These are phyloP conservation scores for Starmerella khaoyaiensis DNA, from an alignment of 805 yeast species.

Conservation along the genomic window DNA sequence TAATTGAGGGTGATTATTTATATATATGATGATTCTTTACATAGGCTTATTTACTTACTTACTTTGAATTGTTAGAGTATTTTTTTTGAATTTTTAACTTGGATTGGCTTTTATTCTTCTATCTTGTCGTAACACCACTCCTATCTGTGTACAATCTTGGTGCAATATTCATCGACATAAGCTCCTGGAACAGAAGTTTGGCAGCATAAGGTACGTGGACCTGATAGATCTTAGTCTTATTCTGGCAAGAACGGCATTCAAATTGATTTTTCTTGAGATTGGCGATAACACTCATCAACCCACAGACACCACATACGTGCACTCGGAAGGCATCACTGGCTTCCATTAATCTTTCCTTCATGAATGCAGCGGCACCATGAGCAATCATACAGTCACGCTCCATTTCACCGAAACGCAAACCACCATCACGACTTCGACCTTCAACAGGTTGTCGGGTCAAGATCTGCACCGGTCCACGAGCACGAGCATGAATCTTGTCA, in stretches of 20 bases:
- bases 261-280: constrained; percentile 94
- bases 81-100: not conserved
- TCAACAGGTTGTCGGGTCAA: constrained; percentile 97
- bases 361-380: constrained; percentile 97
- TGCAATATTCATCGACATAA: constrained; percentile 98
- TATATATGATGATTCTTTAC: no score
- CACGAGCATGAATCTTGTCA: constrained; percentile 97
- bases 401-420: constrained; percentile 98
- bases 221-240: constrained; percentile 95
- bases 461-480: constrained; percentile 97
- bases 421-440: constrained; percentile 99
- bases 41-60: no score
- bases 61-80: no score
- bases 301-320: constrained; percentile 96
- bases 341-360: constrained; percentile 96
- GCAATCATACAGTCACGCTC: constrained; percentile 99
- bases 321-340: constrained; percentile 98
- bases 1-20: no score
- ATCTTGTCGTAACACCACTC: constrained; percentile 39
- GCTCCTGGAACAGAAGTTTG: constrained; percentile 91
- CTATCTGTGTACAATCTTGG: constrained; percentile 95
- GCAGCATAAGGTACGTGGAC: constrained; percentile 98
- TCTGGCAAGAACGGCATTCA: constrained; percentile 97
- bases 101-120: no score
- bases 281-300: constrained; percentile 95